A percentile compares a stretch with the other conserved stretches of the same genome.
Conservation (phyloP, 2,329 filamentous ascomycete species). For the Dothistroma septosporum region DNA sequence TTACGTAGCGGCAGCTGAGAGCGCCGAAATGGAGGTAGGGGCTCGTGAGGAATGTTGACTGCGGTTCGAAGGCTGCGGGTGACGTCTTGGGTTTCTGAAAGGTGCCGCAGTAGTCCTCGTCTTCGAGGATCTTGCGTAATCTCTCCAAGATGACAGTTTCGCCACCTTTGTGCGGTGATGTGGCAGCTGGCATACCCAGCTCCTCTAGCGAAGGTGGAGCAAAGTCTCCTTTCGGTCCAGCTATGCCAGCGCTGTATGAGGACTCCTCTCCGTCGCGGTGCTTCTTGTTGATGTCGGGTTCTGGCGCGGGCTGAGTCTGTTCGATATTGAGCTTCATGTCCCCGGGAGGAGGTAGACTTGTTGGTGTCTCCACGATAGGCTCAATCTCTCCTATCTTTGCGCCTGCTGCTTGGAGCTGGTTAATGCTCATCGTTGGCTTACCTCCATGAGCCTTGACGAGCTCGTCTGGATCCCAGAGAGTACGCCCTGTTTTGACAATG, state of each 20-base stretch:
- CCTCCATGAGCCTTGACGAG: conserved; percentile 61
- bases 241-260: conserved; percentile 54
- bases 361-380: conserved; percentile 58
- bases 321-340: conserved; percentile 56
- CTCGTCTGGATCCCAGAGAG: conserved; percentile 69
- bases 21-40: conserved; percentile 72
- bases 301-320: conserved; percentile 49
- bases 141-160: conserved; percentile 60
- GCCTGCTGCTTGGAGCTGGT: conserved; percentile 60
- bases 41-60: conserved; percentile 68
- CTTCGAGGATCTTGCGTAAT: conserved; percentile 56
- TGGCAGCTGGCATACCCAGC: conserved; percentile 62
- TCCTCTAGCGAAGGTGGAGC: conserved; percentile 67
- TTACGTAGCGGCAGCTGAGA: conserved; percentile 58
- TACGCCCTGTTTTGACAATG: conserved; percentile 61
- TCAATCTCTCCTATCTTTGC: conserved; percentile 60
- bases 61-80: conserved; percentile 68
- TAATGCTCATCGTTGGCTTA: conserved; percentile 71
- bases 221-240: conserved; percentile 66
- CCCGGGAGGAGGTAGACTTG: conserved; percentile 60
- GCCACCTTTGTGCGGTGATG: conserved; percentile 65
- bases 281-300: conserved; percentile 58
- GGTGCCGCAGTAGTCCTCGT: conserved; percentile 65
- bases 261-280: conserved; percentile 53
- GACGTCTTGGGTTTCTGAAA: conserved; percentile 74